Base-by-base conservation (phyloP, 371 early-diverging fungal species). In the Mucor saturninus region DNA sequence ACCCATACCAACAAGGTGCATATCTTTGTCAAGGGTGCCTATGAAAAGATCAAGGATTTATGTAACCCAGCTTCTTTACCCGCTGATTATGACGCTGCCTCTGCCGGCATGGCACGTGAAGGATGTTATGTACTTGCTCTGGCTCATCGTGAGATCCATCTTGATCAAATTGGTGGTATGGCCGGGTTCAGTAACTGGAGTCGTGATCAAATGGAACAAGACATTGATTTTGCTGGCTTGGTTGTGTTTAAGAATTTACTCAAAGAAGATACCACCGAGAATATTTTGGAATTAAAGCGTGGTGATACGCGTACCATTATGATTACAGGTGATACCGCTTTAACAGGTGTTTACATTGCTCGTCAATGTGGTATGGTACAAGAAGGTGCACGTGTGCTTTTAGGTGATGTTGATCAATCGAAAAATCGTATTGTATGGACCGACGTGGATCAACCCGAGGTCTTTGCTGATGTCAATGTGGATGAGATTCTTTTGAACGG, bases 321-420 rank as follows among this genome's bases (percentile, higher is more conserved):
- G 94, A 93, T 94, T 65, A 96, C 98, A 13, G 98, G 98, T 50
- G 98, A 98, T 70, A 90, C 92, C 42, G 89, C 93, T 4, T 73
- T 92, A 49, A 98, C 98, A 10, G 96, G 94, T 50, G 81, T 94
- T 10, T 91, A 89, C 63, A 91, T 96, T 67, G 94, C 91, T 11
- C 89, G 85, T 46, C 83, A 90, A 61, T 90, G 89, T 73, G 90
- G 89, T 45, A 87, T 98, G 83, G 76, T 89, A 29, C 67, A 68
- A 10, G 29, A 14, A 6, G 65, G 62, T 21, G 58, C 68, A 54
- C 61, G 66, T 31, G 80, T 87, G 6, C 51, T 85, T 13, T 65
- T 87, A 38, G 86, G 84, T 61, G 89, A 87, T 64, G 54, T 79
- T 15, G 73, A 78, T 49, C 63, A 59, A 29, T 31, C 35, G 9